phyloP scores from a whole-genome alignment of 108 stramenopile species.

The Pseudonitzschia delicatissima region DNA sequence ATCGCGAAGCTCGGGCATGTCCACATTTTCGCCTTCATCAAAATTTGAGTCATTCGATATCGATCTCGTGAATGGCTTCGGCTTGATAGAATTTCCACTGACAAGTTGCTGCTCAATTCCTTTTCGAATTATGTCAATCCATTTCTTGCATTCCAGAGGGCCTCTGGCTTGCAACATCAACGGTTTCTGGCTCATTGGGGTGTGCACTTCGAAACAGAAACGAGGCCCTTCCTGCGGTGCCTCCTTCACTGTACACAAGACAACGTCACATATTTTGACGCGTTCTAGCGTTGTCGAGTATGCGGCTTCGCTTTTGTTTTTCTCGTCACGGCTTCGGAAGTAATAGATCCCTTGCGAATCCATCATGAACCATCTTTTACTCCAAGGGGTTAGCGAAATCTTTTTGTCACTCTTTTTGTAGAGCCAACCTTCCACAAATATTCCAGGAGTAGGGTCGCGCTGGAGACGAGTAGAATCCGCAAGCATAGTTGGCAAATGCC shows the following conservation, averaged over 20 bases:
- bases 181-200: slow-evolving; percentile 75
- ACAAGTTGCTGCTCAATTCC: slow-evolving; percentile 75
- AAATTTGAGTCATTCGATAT: slow-evolving; percentile 11
- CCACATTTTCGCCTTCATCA: slow-evolving; percentile 28
- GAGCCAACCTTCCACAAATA: slow-evolving; percentile 83
- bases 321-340: slow-evolving; percentile 48
- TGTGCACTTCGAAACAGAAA: slow-evolving; percentile 92
- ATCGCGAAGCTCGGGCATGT: slow-evolving; percentile 44
- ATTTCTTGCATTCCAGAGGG: slow-evolving; percentile 78
- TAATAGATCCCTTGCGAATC: slow-evolving; percentile 82
- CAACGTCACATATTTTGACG: slow-evolving; percentile 88
- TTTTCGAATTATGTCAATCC: slow-evolving; percentile 80
- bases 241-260: slow-evolving; percentile 89
- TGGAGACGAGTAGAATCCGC: slow-evolving; percentile 66
- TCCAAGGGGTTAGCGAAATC: slow-evolving; percentile 72
- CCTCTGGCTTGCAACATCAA: slow-evolving; percentile 89
- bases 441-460: slow-evolving; percentile 73
- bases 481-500: slow-evolving; percentile 64
- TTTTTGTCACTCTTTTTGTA: slow-evolving; percentile 77
- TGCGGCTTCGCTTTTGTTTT: slow-evolving; percentile 34
- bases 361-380: slow-evolving; percentile 83
- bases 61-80: slow-evolving; percentile 5
- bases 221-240: slow-evolving; percentile 64
- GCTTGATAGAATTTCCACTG: slow-evolving; percentile 45
- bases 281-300: slow-evolving; percentile 54